Conservation (phyloP, 1,139 yeast species). For the Debaryomycetaceae sp. region DNA sequence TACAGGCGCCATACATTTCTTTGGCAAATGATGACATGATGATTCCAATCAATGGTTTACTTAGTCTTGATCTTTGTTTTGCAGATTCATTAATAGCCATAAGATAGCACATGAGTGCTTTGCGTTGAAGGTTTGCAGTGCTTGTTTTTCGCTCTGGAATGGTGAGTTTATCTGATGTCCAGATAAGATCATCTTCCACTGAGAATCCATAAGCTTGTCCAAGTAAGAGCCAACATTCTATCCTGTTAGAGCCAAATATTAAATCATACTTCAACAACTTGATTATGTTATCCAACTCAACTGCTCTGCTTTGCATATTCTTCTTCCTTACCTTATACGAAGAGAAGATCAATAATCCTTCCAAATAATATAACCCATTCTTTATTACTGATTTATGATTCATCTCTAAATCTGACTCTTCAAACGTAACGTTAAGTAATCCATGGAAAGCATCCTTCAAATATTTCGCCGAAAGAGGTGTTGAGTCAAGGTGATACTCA, state of each 20-base stretch:
- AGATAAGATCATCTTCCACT: conserved; percentile 84
- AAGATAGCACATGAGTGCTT: conserved; percentile 66
- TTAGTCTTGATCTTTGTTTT: conserved; percentile 12
- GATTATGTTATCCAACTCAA: conserved; percentile 76
- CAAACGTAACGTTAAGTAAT: conserved; percentile 30
- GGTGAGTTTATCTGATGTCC: conserved; percentile 85
- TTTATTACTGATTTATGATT: conserved; percentile 14
- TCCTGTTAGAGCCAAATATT: conserved; percentile 59
- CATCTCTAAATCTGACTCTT: conserved; percentile 7
- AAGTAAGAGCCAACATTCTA: conserved; percentile 83
- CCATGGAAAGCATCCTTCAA: conserved; percentile 63
- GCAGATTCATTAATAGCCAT: conserved; percentile 65
- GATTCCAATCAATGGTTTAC: conserved; percentile 36
- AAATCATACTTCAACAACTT: conserved; percentile 65
- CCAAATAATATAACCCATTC: conserved; percentile 68
- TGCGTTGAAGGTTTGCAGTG: conserved; percentile 67
- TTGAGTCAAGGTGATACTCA: conserved; percentile 50
- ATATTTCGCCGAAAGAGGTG: conserved; percentile 45
- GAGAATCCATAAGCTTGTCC: conserved; percentile 78
- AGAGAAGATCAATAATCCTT: conserved; percentile 67
- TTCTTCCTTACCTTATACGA: conserved; percentile 67
- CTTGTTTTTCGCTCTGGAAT: conserved; percentile 56
- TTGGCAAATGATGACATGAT: conserved; percentile 59
- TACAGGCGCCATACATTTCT: conserved; percentile 58
- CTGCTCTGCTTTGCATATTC: conserved; percentile 73